A percentile compares a stretch with the other conserved stretches of the same genome.
Evolutionary conservation across 106 monocot species (phyloP).

Genomic region (Acorus calamus): DNA sequence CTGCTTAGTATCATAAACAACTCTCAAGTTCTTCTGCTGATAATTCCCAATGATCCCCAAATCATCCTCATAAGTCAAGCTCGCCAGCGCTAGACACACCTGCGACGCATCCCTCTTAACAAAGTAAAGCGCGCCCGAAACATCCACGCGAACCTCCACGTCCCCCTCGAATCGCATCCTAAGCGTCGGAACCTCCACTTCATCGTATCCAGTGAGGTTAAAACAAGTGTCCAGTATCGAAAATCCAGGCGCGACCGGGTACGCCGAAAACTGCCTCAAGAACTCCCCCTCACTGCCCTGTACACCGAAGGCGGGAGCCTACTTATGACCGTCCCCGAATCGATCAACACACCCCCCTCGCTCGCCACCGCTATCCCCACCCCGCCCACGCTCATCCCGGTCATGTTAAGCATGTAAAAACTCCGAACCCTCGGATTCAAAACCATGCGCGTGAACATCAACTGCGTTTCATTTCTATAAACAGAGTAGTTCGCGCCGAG

Average conservation of each 20-base stretch:
- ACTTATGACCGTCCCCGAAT: constrained; percentile 83
- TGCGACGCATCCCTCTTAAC: constrained; percentile 67
- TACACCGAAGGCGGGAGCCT: constrained; percentile 62
- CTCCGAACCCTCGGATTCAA: constrained; percentile 25
- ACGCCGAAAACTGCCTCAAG: constrained; percentile 42
- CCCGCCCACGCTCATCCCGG: constrained; percentile 51
- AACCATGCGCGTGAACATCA: constrained; percentile 43
- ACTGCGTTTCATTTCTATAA: constrained; percentile 42
- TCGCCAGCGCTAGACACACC: constrained; percentile 62
- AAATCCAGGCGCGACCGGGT: constrained; percentile 34
- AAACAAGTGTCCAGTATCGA: constrained; percentile 74
- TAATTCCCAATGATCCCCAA: constrained; percentile 73
- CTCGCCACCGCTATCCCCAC: constrained; percentile 29
- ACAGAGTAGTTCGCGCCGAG: constrained; percentile 35
- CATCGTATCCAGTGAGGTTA: constrained; percentile 38
- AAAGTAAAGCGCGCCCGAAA: constrained; percentile 58
- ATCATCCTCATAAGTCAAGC: constrained; percentile 49
- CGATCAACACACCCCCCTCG: constrained; percentile 36
- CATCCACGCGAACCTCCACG: constrained; percentile 54
- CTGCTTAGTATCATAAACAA: constrained; percentile 59
- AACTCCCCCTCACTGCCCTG: constrained; percentile 53
- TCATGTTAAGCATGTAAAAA: constrained; percentile 64
- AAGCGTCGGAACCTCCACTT: constrained; percentile 51
- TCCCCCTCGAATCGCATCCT: constrained; percentile 50
- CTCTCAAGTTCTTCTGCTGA: constrained; percentile 82